phyloP scores from a whole-genome alignment of 306 rosid genomes.

The Cicer bijugum region DNA sequence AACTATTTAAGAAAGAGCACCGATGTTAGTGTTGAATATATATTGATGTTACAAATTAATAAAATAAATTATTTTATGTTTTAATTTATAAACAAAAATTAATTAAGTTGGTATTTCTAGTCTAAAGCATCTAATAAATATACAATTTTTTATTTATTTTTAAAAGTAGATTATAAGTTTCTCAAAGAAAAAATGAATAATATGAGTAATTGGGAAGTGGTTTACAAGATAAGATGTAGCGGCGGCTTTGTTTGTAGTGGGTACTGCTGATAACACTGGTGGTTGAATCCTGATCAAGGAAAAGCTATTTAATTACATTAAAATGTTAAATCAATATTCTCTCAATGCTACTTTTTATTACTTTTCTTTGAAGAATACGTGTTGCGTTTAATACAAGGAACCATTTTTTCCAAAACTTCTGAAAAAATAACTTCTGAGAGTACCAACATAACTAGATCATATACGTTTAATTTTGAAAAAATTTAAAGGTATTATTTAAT shows the following conservation, averaged over 20 bases:
- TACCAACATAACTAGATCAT: neutral
- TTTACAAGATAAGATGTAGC: conserved; percentile 13
- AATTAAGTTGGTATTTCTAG: too few relatives aligned
- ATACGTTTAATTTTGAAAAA: too few relatives aligned
- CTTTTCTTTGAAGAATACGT: conserved; percentile 50
- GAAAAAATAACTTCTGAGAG: conserved; percentile 18
- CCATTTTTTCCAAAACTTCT: conserved; percentile 40
- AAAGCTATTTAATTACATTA: conserved; percentile 36
- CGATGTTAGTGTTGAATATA: too few relatives aligned
- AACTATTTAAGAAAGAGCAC: too few relatives aligned
- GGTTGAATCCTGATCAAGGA: conserved; percentile 43
- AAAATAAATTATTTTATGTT: too few relatives aligned
- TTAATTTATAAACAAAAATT: too few relatives aligned
- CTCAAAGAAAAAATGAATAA: neutral
- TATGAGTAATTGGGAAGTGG: neutral
- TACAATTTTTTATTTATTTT: too few relatives aligned
- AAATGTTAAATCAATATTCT: conserved; percentile 47
- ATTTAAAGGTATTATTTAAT: too few relatives aligned
- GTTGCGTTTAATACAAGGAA: conserved; percentile 65
- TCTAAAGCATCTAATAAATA: too few relatives aligned
- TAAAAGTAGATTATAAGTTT: too few relatives aligned
- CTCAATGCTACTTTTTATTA: conserved; percentile 30
- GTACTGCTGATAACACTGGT: conserved; percentile 10
- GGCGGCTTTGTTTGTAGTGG: conserved; percentile 43
- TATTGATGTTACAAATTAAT: too few relatives aligned